phyloP scores from a whole-genome alignment of 2,329 filamentous ascomycete species.

The Capronia americana region DNA sequence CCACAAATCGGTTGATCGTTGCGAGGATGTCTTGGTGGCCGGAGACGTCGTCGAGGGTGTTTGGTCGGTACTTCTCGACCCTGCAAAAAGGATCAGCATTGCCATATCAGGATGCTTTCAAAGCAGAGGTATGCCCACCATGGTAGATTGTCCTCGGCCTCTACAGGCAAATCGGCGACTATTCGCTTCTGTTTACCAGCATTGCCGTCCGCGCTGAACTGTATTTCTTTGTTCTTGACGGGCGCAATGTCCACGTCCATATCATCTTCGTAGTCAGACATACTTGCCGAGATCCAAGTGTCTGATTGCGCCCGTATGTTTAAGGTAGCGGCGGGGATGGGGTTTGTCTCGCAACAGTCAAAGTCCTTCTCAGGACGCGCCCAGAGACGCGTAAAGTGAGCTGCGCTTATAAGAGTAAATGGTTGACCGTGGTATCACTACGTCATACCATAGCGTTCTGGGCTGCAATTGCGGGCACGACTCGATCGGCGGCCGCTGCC shows the following conservation, averaged over 20 bases:
- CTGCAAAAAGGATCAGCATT: constrained; percentile 50
- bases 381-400: constrained; percentile 26
- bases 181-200: constrained; percentile 85
- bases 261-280: constrained; percentile 67
- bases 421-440: not conserved
- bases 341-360: not conserved
- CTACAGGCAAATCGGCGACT: constrained; percentile 89
- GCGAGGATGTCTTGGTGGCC: constrained; percentile 97
- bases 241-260: constrained; percentile 71
- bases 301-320: not conserved
- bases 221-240: constrained; percentile 56
- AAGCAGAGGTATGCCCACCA: constrained; percentile 64
- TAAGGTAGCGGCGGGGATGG: not conserved
- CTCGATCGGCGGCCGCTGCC: not conserved
- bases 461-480: constrained; percentile 1
- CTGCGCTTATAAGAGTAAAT: not conserved
- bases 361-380: constrained; percentile 10
- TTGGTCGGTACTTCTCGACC: constrained; percentile 97
- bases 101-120: constrained; percentile 29
- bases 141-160: constrained; percentile 90
- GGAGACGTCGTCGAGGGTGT: constrained; percentile 87
- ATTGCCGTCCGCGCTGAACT: constrained; percentile 76
- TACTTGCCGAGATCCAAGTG: constrained; percentile 37
- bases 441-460: not conserved
- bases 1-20: constrained; percentile 97